Evolutionary conservation across 305 asterid genomes (phyloP).

Genomic region (Fraxinus sp.): DNA sequence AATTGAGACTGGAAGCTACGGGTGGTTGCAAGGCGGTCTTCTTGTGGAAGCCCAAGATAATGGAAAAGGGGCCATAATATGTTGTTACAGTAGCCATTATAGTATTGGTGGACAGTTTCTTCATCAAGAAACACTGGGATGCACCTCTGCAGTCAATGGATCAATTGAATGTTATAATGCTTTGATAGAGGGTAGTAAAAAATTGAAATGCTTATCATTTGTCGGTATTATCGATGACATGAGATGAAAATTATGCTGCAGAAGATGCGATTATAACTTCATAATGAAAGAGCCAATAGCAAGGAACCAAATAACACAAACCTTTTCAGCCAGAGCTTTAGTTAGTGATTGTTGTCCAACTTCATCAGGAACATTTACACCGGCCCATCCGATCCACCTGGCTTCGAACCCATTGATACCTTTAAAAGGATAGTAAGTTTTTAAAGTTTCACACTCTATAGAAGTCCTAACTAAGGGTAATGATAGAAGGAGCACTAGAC

Average conservation of each 20-base stretch:
- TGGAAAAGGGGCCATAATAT: conserved; percentile 94
- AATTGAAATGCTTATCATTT: not conserved
- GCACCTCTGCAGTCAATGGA: conserved; percentile 59
- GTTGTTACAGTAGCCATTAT: conserved; percentile 88
- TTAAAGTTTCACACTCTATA: not conserved
- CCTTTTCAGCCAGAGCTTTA: conserved; percentile 81
- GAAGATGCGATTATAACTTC: not conserved
- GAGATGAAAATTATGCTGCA: not conserved
- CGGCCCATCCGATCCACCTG: conserved; percentile 96
- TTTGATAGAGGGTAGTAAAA: not conserved
- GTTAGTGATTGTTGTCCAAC: conserved; percentile 77
- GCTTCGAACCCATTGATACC: conserved; percentile 84
- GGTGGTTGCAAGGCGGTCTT: conserved; percentile 88
- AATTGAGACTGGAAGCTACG: conserved; percentile 89
- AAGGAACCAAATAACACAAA: conserved; percentile 18
- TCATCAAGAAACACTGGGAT: conserved; percentile 89
- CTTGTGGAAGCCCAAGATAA: conserved; percentile 90
- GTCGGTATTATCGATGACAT: not conserved
- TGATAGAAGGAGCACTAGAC: conserved; percentile 8
- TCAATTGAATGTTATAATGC: conserved; percentile 3
- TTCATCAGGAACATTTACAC: conserved; percentile 87
- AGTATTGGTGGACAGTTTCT: conserved; percentile 73
- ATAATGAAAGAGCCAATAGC: not conserved
- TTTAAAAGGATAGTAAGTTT: conserved; percentile 26
- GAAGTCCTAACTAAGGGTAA: conserved; percentile 15